Base-by-base conservation (phyloP, 164 flowering plant species). In the Pachysandra terminalis region DNA sequence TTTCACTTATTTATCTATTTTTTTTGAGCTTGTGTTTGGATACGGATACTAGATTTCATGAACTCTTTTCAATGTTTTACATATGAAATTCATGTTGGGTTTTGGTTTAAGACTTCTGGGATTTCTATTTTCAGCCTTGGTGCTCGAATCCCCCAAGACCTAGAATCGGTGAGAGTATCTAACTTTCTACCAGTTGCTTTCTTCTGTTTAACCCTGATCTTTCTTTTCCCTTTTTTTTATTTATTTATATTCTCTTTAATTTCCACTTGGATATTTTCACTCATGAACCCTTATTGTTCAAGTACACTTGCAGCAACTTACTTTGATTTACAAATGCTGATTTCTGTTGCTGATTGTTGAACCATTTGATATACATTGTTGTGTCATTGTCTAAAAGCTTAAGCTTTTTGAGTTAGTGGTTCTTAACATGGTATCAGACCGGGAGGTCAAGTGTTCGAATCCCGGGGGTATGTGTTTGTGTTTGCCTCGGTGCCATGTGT, bases 111-210 rank as follows among this genome's bases (percentile, higher is more conserved):
- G 28, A 28, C 22, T 61, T 15, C 8, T 19, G n/a, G 58, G 23
- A 6, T 15, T 53, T 41, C 24, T 21, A 9, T 27, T 77, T 56
- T 65, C 71, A 83, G 87, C 68, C 59, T 87, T 55, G 89, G 86
- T 17, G 89, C 86, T 63, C 77, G 73, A 58, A 67, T 84, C 75
- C 89, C 89, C 3, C 53, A 67, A 7, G 40, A 27, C 19, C 65
- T 77, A 9, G 63, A 75, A 74, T 40, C 76, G 68, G 91, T 82
- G 24, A 76, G 77, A 32, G 4, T n/a, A 48, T 32, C n/a, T 68
- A 28, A 14, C 25, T 19, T 32, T 3, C 37, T 3, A 3, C 7
- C 37, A 32, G 37, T 32, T 32, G 37, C 12, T 52, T n/a, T 51
- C 23, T 26, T 13, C 13, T 15, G 17, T 25, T 14, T 4, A 22